Percentiles rank a stretch among this genome's conserved stretches.
Conservation (phyloP, 768 basidiomycete species). For the Myochromella boudieri region DNA sequence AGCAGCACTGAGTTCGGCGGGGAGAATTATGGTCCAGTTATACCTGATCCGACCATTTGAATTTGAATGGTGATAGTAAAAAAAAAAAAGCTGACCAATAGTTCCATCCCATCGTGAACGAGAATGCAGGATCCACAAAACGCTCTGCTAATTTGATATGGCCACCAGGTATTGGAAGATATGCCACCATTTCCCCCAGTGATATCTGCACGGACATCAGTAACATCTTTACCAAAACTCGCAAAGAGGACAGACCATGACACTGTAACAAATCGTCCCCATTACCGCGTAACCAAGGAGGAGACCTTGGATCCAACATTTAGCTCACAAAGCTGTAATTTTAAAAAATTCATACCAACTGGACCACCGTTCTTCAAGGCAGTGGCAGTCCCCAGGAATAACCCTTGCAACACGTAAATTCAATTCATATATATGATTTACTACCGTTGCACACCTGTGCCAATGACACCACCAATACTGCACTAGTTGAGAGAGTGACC, state of each 20-base stretch:
- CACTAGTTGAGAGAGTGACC: not conserved
- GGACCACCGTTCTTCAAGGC: slow-evolving; percentile 61
- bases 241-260: slow-evolving; percentile 54
- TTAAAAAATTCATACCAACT: slow-evolving; percentile 39
- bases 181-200: slow-evolving; percentile 76
- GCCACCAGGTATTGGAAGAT: slow-evolving; percentile 74
- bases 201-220: slow-evolving; percentile 44
- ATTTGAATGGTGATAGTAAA: not conserved
- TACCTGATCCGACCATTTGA: slow-evolving; percentile 31
- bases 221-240: not conserved
- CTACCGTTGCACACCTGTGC: slow-evolving; percentile 45
- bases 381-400: slow-evolving; percentile 63
- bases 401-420: slow-evolving; percentile 9
- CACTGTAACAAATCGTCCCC: slow-evolving; percentile 67
- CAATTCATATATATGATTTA: not conserved
- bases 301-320: slow-evolving; percentile 40
- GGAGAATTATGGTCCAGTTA: slow-evolving; percentile 66
- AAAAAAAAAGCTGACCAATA: slow-evolving; percentile 34
- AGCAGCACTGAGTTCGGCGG: slow-evolving; percentile 73
- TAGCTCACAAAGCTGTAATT: not conserved
- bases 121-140: slow-evolving; percentile 76
- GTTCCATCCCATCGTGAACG: slow-evolving; percentile 57
- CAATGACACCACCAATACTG: slow-evolving; percentile 64
- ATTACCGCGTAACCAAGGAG: slow-evolving; percentile 68
- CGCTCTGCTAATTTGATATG: slow-evolving; percentile 82